Evolutionary conservation across 202 grass and related monocot species (phyloP), one percentile per base, ranked within the genome.

Genomic region (Panicum hallii): DNA sequence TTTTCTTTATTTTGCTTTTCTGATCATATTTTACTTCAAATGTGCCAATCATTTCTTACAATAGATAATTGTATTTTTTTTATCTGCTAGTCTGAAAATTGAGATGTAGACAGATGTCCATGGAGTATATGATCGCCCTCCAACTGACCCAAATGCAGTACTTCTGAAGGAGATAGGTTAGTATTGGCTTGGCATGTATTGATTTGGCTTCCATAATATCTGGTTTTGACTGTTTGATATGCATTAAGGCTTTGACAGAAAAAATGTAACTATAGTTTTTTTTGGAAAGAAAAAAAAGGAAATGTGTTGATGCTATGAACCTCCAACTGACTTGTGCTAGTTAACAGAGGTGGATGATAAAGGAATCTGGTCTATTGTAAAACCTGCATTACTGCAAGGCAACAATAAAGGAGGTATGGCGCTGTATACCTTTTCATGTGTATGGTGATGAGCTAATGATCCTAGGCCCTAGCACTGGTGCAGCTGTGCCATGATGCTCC

Each of bases 91-190:
- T 77, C 78, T 90, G 56, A 67, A 86, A 86, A 72, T 79, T 91
- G 53, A 85, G 58, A 86, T 90, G 52, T 84, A 99, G 96, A 99
- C 96, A 86, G 91, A 99, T 89, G 96, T 99, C 78, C 88, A 82
- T 83, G 96, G 96, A 87, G 96, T 99, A 61, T 99, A 94, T 80
- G 93, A 95, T 72, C 85, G 93, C n/a, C 93, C 96, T 70, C 96
- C 96, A 78, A 72, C 88, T 79, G 93, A 99, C 62, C 83, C 93
- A 68, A 77, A 94, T 92, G 96, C 96, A 44, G 79, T 94, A 77
- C 96, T 99, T 82, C 84, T 99, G 77, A 94, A 54, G 86, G 93
- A 99, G 81, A 99, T 94, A 87, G 85, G 93, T 99, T 80, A 86
- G 82, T 74, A 75, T 88, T 86, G 78, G 56, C 45, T 75, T 79